Evolutionary conservation across 768 basidiomycete genomes (phyloP), one percentile per base, ranked within the genome.

Genomic region (Suillus bovinus): DNA sequence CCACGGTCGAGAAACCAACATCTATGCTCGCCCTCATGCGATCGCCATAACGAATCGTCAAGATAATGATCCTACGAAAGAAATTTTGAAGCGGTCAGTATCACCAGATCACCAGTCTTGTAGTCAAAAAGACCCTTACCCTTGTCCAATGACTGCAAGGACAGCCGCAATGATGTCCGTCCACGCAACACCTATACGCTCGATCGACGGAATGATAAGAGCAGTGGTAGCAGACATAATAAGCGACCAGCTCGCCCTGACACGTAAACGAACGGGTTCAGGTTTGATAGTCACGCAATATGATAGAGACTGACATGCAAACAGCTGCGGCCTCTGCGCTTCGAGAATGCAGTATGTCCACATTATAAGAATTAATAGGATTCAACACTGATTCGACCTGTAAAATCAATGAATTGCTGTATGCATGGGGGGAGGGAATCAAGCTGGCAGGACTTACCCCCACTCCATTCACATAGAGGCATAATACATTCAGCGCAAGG

Each of bases 391-490:
- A 47, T 14, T 47, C 47, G 24, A 47, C 47, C 47, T 47, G 8
- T 27, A 2, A 42, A 22, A 31, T 2, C 52, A 20, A 31, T 17
- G 36, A 44, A 17, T 11, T 11, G 7, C 11, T 13, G 50, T 29
- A 5, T 41, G n/a, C 13, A 13, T 20, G 55, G 29, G 56, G 22
- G 22, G 31, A 27, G 17, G 27, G 29, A 39, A 47, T 17, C 7
- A 17, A 27, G 47, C 16, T 16, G 8, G 16, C 5, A 10, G 24
- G 24, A 74, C 77, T 42, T 67, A 87, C 87, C 31, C 86, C 86
- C n/a, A 87, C 56, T 14, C 86, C 83, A 63, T 85, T 87, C 38
- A 82, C 50, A 64, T 87, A 88, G 4, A 89, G 66, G 59, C 80
- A 84, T 0, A 82, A n/a, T 13, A 87, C 70, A 64, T 81, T 82